A percentile compares a stretch with the other conserved stretches of the same genome.
phyloP scores from a whole-genome alignment of 1,284 basidiomycete genomes.

The Pseudozyma tsukubaensis region DNA sequence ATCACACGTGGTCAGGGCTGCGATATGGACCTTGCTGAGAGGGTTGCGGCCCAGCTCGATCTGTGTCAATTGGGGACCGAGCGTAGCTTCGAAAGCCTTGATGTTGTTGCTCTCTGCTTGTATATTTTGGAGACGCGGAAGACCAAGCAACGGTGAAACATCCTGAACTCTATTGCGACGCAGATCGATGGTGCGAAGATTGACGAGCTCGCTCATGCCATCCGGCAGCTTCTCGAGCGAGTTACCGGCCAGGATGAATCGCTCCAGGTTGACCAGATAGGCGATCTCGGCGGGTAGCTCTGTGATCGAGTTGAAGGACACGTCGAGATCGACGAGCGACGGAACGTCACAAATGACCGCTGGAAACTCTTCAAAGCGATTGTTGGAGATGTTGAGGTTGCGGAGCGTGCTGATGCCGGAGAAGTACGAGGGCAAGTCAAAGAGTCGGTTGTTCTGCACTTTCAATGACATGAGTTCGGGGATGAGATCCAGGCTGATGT shows the following conservation, averaged over 20 bases:
- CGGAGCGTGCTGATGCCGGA: constrained; percentile 78
- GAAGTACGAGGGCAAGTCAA: constrained; percentile 87
- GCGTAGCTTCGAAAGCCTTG: constrained; percentile 58
- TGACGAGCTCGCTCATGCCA: constrained; percentile 51
- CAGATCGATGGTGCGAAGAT: constrained; percentile 62
- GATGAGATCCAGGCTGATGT: constrained; percentile 84
- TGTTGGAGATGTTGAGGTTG: constrained; percentile 94
- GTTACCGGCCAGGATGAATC: constrained; percentile 64
- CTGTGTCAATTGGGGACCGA: constrained; percentile 47
- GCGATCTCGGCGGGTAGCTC: constrained; percentile 85
- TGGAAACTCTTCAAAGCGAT: constrained; percentile 89
- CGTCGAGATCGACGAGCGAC: constrained; percentile 84
- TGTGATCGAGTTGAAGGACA: constrained; percentile 92
- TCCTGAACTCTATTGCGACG: constrained; percentile 62
- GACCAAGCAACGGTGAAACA: constrained; percentile 54
- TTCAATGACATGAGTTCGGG: constrained; percentile 79
- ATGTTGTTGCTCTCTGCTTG: constrained; percentile 65
- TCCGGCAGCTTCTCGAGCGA: constrained; percentile 59
- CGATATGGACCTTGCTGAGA: constrained; percentile 58
- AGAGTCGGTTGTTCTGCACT: constrained; percentile 92
- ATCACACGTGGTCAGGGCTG: constrained; percentile 72
- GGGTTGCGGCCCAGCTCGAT: constrained; percentile 65
- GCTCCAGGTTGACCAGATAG: constrained; percentile 71
- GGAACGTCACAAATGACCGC: constrained; percentile 80
- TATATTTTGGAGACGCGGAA: constrained; percentile 58